phyloP scores from a whole-genome alignment of 2,329 filamentous ascomycete species.

The Bipolaris victoriae region DNA sequence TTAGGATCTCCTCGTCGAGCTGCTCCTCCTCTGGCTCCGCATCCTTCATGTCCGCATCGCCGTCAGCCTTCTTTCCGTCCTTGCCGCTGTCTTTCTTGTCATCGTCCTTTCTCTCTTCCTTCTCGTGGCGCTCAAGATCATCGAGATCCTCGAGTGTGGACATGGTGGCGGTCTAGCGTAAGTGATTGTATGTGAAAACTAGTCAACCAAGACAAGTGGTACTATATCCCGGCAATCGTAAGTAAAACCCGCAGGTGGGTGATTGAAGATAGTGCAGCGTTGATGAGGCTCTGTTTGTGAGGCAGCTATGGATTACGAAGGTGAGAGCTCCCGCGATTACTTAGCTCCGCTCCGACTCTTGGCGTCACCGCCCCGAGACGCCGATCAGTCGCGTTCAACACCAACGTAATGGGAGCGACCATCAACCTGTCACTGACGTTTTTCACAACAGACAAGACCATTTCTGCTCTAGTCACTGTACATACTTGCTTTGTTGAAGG shows the following conservation, averaged over 20 bases:
- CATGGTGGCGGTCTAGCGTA: conserved; percentile 61
- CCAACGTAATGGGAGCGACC: not conserved
- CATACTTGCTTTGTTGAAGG: no score
- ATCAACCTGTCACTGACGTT: no score
- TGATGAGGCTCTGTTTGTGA: conserved; percentile 36
- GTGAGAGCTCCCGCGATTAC: conserved; percentile 18
- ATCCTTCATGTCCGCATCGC: conserved; percentile 92
- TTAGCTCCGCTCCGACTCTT: conserved; percentile 16
- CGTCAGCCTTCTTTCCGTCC: conserved; percentile 65
- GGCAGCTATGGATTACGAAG: conserved; percentile 47
- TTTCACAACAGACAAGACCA: no score
- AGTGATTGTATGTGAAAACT: conserved; percentile 6
- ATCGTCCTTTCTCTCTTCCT: conserved; percentile 70
- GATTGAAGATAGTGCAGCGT: conserved; percentile 20
- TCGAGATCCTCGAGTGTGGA: conserved; percentile 92
- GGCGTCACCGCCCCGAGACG: conserved; percentile 7
- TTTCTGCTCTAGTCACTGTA: no score
- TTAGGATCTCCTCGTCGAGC: conserved; percentile 91
- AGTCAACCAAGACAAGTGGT: not conserved
- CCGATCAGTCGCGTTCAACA: conserved; percentile 11
- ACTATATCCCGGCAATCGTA: conserved; percentile 3
- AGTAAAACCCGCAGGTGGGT: conserved; percentile 8
- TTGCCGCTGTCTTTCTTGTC: conserved; percentile 60
- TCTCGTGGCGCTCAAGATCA: conserved; percentile 80
- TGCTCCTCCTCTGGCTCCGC: conserved; percentile 71